phyloP scores from a whole-genome alignment of 2,329 filamentous ascomycete genomes.

The Phaeosphaeria sp. region DNA sequence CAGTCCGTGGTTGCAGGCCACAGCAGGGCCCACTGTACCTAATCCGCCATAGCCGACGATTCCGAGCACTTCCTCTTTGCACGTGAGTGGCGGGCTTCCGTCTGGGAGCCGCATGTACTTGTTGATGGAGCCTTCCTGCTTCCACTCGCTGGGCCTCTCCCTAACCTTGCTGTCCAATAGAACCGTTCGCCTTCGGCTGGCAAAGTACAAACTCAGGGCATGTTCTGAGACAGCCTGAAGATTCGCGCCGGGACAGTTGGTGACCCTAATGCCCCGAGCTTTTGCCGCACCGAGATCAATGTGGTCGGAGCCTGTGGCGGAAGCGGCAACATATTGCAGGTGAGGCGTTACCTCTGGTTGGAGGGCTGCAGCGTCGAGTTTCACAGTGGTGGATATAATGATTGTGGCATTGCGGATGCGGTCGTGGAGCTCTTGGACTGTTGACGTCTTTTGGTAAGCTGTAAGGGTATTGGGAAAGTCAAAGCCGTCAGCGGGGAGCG shows the following conservation, averaged over 20 bases:
- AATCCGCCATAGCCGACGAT: constrained; percentile 59
- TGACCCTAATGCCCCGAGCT: constrained; percentile 53
- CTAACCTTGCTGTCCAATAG: constrained; percentile 34
- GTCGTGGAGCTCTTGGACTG: constrained; percentile 41
- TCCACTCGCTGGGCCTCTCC: constrained; percentile 50
- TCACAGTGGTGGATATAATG: constrained; percentile 50
- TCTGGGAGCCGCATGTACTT: constrained; percentile 39
- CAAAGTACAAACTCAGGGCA: constrained; percentile 59
- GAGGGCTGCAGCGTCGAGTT: constrained; percentile 51
- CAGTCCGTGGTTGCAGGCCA: constrained; percentile 8
- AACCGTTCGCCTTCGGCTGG: constrained; percentile 52
- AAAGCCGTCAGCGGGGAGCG: constrained; percentile 47
- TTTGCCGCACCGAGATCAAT: constrained; percentile 54
- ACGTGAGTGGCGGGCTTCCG: constrained; percentile 53
- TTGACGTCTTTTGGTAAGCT: constrained; percentile 42
- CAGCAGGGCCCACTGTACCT: constrained; percentile 38
- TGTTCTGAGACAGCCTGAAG: constrained; percentile 58
- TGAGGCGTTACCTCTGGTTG: constrained; percentile 47
- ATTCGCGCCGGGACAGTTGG: constrained; percentile 57
- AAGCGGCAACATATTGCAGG: constrained; percentile 53
- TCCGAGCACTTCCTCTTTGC: constrained; percentile 57
- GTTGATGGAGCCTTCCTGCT: constrained; percentile 44
- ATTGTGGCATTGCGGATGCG: constrained; percentile 57
- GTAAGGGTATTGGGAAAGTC: constrained; percentile 52
- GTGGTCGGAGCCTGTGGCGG: constrained; percentile 56